phyloP scores from a whole-genome alignment of 129 eudicot genomes.

The Artemisia tridentata region DNA sequence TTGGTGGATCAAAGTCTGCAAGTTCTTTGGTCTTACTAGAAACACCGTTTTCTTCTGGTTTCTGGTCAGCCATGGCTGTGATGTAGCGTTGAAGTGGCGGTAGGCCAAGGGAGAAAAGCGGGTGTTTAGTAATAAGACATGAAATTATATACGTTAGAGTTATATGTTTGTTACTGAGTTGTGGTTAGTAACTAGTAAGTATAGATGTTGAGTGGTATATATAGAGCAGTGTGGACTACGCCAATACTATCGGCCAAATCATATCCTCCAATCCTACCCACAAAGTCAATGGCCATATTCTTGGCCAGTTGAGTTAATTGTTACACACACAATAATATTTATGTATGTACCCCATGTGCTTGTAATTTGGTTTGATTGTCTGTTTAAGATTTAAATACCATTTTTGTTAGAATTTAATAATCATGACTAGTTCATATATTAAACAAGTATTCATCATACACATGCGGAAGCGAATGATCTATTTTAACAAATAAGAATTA shows the following conservation, averaged over 20 bases:
- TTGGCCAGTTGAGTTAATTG: too few species aligned
- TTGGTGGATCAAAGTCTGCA: slow-evolving; percentile 46
- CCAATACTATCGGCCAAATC: slow-evolving; percentile 20
- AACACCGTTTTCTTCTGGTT: slow-evolving; percentile 2
- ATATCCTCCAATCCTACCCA: slow-evolving; percentile 17
- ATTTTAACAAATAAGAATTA: too few species aligned
- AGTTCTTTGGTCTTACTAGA: neutral
- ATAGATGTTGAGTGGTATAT: slow-evolving; percentile 29
- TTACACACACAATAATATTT: too few species aligned
- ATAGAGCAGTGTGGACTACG: slow-evolving; percentile 28
- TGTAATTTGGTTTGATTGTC: too few species aligned
- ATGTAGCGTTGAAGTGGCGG: neutral
- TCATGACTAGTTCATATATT: too few species aligned
- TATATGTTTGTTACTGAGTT: slow-evolving; percentile 1
- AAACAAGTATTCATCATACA: too few species aligned
- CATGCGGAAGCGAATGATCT: too few species aligned
- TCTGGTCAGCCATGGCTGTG: slow-evolving; percentile 39
- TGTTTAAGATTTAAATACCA: too few species aligned
- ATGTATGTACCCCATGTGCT: too few species aligned
- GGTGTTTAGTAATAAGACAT: slow-evolving; percentile 21
- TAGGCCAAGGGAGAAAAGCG: neutral
- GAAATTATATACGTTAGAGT: slow-evolving; percentile 1
- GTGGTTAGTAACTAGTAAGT: slow-evolving; percentile 25
- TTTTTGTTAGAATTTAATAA: too few species aligned
- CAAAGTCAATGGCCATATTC: slow-evolving; percentile 12